phyloP scores from a whole-genome alignment of 2,329 filamentous ascomycete genomes.

The Alternaria sp. region DNA sequence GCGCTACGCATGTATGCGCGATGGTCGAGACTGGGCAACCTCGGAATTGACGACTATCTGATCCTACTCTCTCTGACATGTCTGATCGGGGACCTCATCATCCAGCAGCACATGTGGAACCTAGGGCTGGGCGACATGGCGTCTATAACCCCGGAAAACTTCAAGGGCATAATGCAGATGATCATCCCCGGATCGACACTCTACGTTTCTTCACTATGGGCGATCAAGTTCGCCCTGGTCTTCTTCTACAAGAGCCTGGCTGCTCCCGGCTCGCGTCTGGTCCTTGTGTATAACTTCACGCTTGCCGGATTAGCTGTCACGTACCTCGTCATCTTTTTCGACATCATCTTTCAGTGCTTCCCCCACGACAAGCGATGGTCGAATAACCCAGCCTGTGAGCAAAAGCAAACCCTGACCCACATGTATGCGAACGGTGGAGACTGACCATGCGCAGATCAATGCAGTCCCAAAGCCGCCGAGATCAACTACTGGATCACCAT shows the following conservation, averaged over 20 bases:
- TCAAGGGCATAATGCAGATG: slow-evolving; percentile 41
- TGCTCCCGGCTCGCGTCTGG: slow-evolving; percentile 43
- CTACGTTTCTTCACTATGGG: slow-evolving; percentile 52
- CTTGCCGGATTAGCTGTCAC: slow-evolving; percentile 40
- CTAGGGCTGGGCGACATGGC: slow-evolving; percentile 35
- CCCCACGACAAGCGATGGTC: slow-evolving; percentile 42
- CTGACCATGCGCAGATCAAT: slow-evolving; percentile 26
- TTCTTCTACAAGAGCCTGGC: slow-evolving; percentile 53
- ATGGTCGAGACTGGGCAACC: slow-evolving; percentile 32
- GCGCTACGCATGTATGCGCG: slow-evolving; percentile 37
- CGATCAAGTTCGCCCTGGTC: slow-evolving; percentile 52
- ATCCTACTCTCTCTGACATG: slow-evolving; percentile 38
- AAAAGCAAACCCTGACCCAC: slow-evolving; percentile 2
- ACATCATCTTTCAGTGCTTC: slow-evolving; percentile 51
- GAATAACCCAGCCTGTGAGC: slow-evolving; percentile 23
- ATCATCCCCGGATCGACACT: slow-evolving; percentile 52
- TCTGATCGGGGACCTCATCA: slow-evolving; percentile 27
- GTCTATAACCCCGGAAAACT: slow-evolving; percentile 11
- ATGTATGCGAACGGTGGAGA: neutral
- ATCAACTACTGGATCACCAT: slow-evolving; percentile 34
- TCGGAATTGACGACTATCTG: slow-evolving; percentile 42
- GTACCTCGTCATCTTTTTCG: slow-evolving; percentile 47
- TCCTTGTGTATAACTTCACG: slow-evolving; percentile 48
- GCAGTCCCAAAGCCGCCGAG: slow-evolving; percentile 20
- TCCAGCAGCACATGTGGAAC: slow-evolving; percentile 45